phyloP scores from a whole-genome alignment of 1,284 basidiomycete species.

The Puccinia hordei region DNA sequence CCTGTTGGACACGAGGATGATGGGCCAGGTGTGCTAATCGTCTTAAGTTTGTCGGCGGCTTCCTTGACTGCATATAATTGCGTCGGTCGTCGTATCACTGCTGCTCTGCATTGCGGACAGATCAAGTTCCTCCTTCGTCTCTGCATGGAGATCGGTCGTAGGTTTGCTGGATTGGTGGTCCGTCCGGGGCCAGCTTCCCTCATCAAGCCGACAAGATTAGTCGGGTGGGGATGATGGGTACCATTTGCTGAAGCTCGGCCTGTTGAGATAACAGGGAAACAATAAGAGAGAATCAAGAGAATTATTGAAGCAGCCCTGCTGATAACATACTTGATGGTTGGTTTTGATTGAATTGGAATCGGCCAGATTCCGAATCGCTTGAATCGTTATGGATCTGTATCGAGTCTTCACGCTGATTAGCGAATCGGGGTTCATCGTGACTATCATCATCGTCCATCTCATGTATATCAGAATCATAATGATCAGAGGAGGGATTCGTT shows the following conservation, averaged over 20 bases:
- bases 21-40: constrained; percentile 9
- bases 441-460: constrained; percentile 2
- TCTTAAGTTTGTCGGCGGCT: constrained; percentile 45
- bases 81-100: constrained; percentile 51
- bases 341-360: constrained; percentile 1
- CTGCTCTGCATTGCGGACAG: constrained; percentile 53
- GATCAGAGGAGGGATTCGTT: constrained; percentile 16
- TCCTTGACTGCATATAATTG: constrained; percentile 52
- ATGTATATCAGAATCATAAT: constrained; percentile 6
- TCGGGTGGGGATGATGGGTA: not conserved
- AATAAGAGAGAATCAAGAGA: not conserved
- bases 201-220: constrained; percentile 10
- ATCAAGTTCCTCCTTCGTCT: constrained; percentile 51
- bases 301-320: not conserved
- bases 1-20: not conserved
- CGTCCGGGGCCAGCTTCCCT: not conserved
- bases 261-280: not conserved
- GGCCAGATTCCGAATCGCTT: constrained; percentile 10
- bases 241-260: not conserved
- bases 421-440: not conserved
- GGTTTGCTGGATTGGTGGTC: not conserved
- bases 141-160: constrained; percentile 8
- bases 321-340: constrained; percentile 3
- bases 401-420: not conserved
- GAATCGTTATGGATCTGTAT: not conserved